Evolutionary conservation across 148 eudicot genomes (phyloP), one percentile per base, ranked within the genome.

Genomic region (Rhododendron vialii): DNA sequence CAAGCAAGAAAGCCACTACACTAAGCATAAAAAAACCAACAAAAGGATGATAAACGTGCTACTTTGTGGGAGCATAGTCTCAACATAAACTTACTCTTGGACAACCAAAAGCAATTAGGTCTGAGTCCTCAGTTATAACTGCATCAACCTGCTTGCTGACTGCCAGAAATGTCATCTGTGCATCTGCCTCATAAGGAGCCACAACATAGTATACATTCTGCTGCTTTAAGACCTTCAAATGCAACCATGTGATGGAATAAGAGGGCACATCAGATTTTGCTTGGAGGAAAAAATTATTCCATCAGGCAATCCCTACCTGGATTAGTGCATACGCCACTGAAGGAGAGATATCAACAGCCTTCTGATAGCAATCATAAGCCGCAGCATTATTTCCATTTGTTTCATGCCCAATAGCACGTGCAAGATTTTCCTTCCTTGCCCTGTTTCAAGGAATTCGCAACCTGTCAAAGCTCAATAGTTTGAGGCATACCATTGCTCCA

Each of bases 111-210:
- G 99, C 94, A 87, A 97, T 97, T 47, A 97, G 91, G 84, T 97
- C 98, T 3, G 99, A 97, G 89, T 97, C 99, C 91, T 97, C 99
- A 14, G 98, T 95, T 61, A 95, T 94, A 22, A 97, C 96, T 63
- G 98, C 99, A 86, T 97, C 98, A 85, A 97, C 99, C 84, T 90
- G 93, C 67, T 91, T 93, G 91, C 87, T 93, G 86, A 91, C 86
- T 26, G 99, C 98, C 91, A 95, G 85, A 90, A 93, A 97, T 61
- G 99, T 90, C 98, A 95, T 95, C 88, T 97, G 99, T 41, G 99
- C 99, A 91, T 97, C 99, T 86, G 99, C 99, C 91, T 97, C 99
- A 82, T 97, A 97, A 57, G 99, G 99, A 86, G 99, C 99, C 84
- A 95, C 99, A 80, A 95, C 85, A 78, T 93, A 97, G 83, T 86